Conservation (phyloP, 805 yeast genomes). For the Kodamaea lidongshanica region DNA sequence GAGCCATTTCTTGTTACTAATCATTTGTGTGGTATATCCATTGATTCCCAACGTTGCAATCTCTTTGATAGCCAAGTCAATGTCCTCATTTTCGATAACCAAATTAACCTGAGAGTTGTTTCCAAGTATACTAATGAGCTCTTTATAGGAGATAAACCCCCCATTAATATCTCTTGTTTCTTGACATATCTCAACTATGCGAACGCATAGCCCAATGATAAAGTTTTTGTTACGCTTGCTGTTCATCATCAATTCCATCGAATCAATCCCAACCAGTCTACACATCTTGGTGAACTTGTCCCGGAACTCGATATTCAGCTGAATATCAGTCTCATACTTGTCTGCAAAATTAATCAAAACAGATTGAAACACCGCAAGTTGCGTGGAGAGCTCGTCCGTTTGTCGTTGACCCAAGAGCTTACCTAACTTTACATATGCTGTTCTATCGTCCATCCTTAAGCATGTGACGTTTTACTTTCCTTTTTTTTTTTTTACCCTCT, state of each 20-base stretch:
- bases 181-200: slow-evolving; percentile 70
- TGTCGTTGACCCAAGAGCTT: slow-evolving; percentile 46
- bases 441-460: slow-evolving; percentile 6
- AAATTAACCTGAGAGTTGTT: slow-evolving; percentile 25
- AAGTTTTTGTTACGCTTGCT: slow-evolving; percentile 36
- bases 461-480: not conserved
- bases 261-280: slow-evolving; percentile 76
- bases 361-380: slow-evolving; percentile 68
- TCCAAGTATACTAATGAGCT: slow-evolving; percentile 25
- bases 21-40: slow-evolving; percentile 53
- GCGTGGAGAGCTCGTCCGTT: slow-evolving; percentile 58
- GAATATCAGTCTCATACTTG: slow-evolving; percentile 64
- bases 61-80: slow-evolving; percentile 48
- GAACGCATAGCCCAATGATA: slow-evolving; percentile 61
- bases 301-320: slow-evolving; percentile 57
- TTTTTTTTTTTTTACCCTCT: not conserved
- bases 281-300: slow-evolving; percentile 73
- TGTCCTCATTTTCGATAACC: slow-evolving; percentile 42
- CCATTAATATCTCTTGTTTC: slow-evolving; percentile 70
- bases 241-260: slow-evolving; percentile 40
- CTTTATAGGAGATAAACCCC: slow-evolving; percentile 63
- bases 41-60: slow-evolving; percentile 54
- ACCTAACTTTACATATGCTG: slow-evolving; percentile 45
- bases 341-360: slow-evolving; percentile 70
- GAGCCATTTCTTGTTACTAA: slow-evolving; percentile 52